Percentiles rank a stretch among this genome's conserved stretches.
Evolutionary conservation across 352 stramenopile genomes (phyloP).

Genomic region (Chrysophaeum taylorii): DNA sequence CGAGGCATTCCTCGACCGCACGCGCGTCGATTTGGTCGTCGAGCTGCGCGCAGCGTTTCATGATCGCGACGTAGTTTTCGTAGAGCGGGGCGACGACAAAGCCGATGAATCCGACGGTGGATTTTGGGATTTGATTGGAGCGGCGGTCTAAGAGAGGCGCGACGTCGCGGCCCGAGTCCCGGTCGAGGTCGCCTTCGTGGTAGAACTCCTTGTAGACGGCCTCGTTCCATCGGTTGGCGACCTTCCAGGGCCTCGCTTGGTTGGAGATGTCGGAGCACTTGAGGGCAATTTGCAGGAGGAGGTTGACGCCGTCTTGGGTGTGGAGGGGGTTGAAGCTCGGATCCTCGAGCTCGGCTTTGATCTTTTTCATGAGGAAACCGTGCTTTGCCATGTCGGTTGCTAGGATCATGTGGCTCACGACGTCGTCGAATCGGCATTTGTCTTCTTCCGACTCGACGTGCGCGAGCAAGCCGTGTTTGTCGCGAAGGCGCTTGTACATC

Average conservation of each 20-base stretch:
- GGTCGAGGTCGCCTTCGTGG: conserved; percentile 9
- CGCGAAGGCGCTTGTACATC: not conserved
- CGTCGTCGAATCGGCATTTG: not conserved
- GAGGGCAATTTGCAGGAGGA: conserved; percentile 3
- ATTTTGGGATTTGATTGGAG: conserved; percentile 3
- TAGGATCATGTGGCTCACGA: conserved; percentile 8
- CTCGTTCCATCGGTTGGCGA: conserved; percentile 5
- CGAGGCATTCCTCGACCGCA: conserved; percentile 11
- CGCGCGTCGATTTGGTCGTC: not conserved
- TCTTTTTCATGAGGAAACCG: conserved; percentile 7
- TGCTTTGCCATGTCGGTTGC: conserved; percentile 13
- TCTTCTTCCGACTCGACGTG: not conserved
- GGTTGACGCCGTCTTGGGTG: not conserved
- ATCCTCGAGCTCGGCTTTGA: not conserved
- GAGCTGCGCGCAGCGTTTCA: conserved; percentile 2
- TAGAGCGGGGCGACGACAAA: conserved; percentile 8
- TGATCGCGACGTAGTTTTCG: conserved; percentile 14
- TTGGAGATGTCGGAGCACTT: conserved; percentile 14
- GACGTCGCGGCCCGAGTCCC: not conserved
- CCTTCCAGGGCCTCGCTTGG: conserved; percentile 10
- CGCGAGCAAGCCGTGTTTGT: not conserved
- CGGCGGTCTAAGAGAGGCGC: not conserved
- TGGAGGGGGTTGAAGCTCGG: not conserved
- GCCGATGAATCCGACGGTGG: not conserved
- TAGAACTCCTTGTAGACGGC: conserved; percentile 16